Evolutionary conservation across 1,284 basidiomycete species (phyloP), one percentile per base, ranked within the genome.

Genomic region (Rugiboletus extremiorientalis): DNA sequence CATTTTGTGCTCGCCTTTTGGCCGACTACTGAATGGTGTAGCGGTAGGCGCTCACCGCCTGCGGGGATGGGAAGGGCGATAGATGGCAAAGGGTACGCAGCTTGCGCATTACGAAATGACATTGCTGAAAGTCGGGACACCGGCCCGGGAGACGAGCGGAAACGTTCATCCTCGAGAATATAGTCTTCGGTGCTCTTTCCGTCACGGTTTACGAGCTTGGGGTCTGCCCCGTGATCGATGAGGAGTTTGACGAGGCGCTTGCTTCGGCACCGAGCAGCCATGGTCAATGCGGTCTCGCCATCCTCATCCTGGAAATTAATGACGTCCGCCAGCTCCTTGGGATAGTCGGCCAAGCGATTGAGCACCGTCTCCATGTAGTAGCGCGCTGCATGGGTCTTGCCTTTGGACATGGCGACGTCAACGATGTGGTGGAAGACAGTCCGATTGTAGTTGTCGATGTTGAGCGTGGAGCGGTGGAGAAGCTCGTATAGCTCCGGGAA

Each of bases 291-390:
- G 16, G 97, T 98, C 77, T 99, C 97, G 34, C 96, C 96, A 65
- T 99, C 97, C 71, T 98, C 95, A 72, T 99, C 97, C 73, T 97
- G 97, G 74, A 99, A 99, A 72, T 99, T 99, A 76, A 99, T 94
- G 50, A 99, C 95, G 71, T 99, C 97, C 37, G 95, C 94, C 20
- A 99, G 79, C 74, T 99, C 97, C 66, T 92, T 91, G 4, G 96
- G 96, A 74, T 94, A 99, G 70, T 98, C 95, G n/a, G 91, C 82
- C 22, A 99, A 82, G 43, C 96, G 86, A 46, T 81, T 83, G 55
- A 99, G 82, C 54, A 99, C 91, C 4, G 94, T 97, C 76, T 99
- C 97, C 92, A 99, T 94, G 76, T 99, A 99, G 77, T 99, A 99
- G 25, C 96, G 86, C 4, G 96, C 94, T 5, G 97, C 97, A 64